Percentiles rank a stretch among this genome's conserved stretches.
Conservation (phyloP, 2,329 filamentous ascomycete species). For the Colletotrichum sp. region DNA sequence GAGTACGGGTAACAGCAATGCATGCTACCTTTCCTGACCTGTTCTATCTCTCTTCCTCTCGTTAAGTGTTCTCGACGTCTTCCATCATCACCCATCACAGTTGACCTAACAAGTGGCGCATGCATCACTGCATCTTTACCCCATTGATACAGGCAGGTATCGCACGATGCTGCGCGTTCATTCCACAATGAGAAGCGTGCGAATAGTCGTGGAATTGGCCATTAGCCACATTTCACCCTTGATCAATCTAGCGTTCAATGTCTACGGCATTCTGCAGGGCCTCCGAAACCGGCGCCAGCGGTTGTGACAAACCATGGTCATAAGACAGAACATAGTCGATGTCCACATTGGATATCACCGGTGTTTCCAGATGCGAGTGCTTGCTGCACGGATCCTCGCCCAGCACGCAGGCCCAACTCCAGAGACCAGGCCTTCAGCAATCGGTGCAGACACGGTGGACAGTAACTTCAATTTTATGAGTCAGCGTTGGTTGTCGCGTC, state of each 20-base stretch:
- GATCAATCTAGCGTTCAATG: not conserved
- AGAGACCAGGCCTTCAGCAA: not conserved
- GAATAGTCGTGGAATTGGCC: not conserved
- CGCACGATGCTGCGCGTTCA: not conserved
- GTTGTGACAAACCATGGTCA: not conserved
- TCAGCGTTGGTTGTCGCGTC: rapidly evolving
- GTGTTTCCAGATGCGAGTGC: not conserved
- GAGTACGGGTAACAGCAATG: not conserved
- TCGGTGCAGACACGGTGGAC: not conserved
- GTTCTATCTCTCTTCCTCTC: not conserved
- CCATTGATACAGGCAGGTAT: rapidly evolving
- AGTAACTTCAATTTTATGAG: not conserved
- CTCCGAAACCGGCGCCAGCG: rapidly evolving
- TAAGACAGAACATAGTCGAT: rapidly evolving
- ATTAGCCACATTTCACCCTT: rapidly evolving
- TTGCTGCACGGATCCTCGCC: rapidly evolving
- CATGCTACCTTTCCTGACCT: rapidly evolving
- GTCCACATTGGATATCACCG: rapidly evolving
- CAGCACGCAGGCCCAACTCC: not conserved
- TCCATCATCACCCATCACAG: not conserved
- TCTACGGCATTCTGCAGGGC: rapidly evolving
- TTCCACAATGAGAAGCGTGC: not conserved
- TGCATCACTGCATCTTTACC: not conserved
- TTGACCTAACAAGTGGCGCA: rapidly evolving
- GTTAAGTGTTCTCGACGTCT: not conserved